Evolutionary conservation across 176 grass and related monocot species (phyloP).

Genomic region (Phyllostachys edulis): DNA sequence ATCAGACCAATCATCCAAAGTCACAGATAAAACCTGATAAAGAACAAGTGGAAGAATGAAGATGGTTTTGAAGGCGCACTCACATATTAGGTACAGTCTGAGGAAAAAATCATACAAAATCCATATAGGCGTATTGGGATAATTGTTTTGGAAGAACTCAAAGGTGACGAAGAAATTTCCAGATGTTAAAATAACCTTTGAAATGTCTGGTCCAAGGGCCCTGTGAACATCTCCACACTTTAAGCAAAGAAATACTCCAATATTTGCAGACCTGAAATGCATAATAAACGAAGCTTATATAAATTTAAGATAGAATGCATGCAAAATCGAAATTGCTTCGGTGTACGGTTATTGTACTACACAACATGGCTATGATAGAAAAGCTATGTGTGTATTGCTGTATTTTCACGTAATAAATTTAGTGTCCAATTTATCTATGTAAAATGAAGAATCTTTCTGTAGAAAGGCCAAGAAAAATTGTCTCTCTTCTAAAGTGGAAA

Average conservation of each 20-base stretch:
- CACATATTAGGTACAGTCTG: conserved; percentile 12
- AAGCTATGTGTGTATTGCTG: background rate
- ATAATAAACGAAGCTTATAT: background rate
- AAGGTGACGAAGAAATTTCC: conserved; percentile 14
- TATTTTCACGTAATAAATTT: background rate
- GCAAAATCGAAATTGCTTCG: conserved; percentile 33
- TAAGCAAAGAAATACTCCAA: conserved; percentile 98
- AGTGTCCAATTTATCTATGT: conserved; percentile 28
- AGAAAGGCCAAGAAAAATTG: background rate
- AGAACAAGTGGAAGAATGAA: conserved; percentile 26
- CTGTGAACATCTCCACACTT: conserved; percentile 98
- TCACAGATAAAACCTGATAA: conserved; percentile 81
- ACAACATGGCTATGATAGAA: conserved; percentile 11
- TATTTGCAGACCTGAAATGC: conserved; percentile 80
- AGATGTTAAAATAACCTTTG: conserved; percentile 60
- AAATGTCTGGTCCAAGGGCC: conserved; percentile 83
- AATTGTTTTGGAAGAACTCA: background rate
- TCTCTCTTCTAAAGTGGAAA: conserved; percentile 22
- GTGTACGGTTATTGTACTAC: background rate
- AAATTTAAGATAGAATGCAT: conserved; percentile 9
- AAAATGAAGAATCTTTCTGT: conserved; percentile 21
- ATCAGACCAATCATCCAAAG: conserved; percentile 94
- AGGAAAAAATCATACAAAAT: conserved; percentile 1
- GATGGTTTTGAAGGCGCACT: conserved; percentile 14
- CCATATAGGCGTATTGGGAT: background rate